These are phyloP conservation scores for Skeletonema costatum DNA, from an alignment of 108 stramenopile species.

Conservation along the genomic window DNA sequence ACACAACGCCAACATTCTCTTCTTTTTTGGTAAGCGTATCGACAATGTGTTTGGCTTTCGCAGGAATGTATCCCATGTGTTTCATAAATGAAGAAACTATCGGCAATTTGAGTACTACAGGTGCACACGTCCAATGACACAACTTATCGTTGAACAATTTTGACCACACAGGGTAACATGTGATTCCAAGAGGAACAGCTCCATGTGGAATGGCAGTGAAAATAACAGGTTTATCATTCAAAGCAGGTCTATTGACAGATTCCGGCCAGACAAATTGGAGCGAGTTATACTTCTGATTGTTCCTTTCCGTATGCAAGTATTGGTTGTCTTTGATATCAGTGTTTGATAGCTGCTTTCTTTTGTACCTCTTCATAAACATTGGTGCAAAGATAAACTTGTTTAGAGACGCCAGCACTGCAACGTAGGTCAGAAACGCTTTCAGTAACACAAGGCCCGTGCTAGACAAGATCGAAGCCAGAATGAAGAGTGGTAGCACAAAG, in stretches of 20 bases:
- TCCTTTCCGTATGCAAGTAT: constrained; percentile 70
- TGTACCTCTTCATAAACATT: constrained; percentile 50
- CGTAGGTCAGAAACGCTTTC: constrained; percentile 36
- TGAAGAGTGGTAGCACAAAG: constrained; percentile 47
- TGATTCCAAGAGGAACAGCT: constrained; percentile 63
- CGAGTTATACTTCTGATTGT: constrained; percentile 59
- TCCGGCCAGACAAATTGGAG: constrained; percentile 58
- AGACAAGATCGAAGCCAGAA: constrained; percentile 31
- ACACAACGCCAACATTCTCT: constrained; percentile 71
- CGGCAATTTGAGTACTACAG: constrained; percentile 57
- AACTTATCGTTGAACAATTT: constrained; percentile 65
- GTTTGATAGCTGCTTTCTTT: constrained; percentile 15
- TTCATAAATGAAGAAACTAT: constrained; percentile 52
- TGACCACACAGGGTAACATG: constrained; percentile 68
- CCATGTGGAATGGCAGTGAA: constrained; percentile 69
- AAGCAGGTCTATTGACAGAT: constrained; percentile 41
- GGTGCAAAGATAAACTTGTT: constrained; percentile 37
- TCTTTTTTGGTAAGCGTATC: constrained; percentile 64
- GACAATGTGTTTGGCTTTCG: constrained; percentile 56
- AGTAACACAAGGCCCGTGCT: constrained; percentile 15
- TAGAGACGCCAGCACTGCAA: constrained; percentile 28
- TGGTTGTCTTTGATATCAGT: constrained; percentile 54
- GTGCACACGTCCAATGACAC: constrained; percentile 72
- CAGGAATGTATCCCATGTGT: constrained; percentile 73
- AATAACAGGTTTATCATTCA: constrained; percentile 47